Conservation (phyloP, 2,329 filamentous ascomycete species). For the Neurospora sp. region DNA sequence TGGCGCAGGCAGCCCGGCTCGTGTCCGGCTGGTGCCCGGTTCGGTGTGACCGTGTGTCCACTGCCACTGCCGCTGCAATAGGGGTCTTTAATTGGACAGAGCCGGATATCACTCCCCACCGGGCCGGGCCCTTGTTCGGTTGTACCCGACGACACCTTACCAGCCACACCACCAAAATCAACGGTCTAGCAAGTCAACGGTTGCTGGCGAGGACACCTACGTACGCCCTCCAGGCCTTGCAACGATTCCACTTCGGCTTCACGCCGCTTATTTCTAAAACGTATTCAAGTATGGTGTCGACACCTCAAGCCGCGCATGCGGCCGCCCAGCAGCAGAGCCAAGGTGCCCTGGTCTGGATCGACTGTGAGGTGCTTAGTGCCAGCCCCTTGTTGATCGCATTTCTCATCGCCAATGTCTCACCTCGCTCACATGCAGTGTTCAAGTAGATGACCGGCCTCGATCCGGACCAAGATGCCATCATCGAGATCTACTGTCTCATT, state of each 20-base stretch:
- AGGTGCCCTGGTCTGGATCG: slow-evolving; percentile 76
- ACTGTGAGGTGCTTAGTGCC: slow-evolving; percentile 41
- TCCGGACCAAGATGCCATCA: slow-evolving; percentile 67
- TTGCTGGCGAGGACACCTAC: not conserved
- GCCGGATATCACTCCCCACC: not conserved
- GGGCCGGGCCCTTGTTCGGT: not conserved
- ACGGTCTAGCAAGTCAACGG: not conserved
- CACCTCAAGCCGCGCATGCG: not conserved
- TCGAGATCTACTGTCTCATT: slow-evolving; percentile 87
- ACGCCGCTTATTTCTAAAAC: slow-evolving; percentile 5
- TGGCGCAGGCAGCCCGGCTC: not conserved
- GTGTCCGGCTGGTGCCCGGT: not conserved
- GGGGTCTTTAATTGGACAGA: not conserved
- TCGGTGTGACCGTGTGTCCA: not conserved
- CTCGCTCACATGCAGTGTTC: slow-evolving; percentile 1
- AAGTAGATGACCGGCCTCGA: slow-evolving; percentile 87
- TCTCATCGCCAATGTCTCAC: not conserved
- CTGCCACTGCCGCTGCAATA: not conserved
- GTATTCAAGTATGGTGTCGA: not conserved
- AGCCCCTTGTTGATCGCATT: not conserved
- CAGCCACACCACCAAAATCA: not conserved
- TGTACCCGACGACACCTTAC: not conserved
- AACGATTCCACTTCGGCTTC: not conserved
- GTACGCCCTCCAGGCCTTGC: not conserved
- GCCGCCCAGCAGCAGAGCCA: slow-evolving; percentile 8